These are phyloP conservation scores for Endocalyx cinctus DNA, from an alignment of 2,329 filamentous ascomycete species.

Conservation along the genomic window DNA sequence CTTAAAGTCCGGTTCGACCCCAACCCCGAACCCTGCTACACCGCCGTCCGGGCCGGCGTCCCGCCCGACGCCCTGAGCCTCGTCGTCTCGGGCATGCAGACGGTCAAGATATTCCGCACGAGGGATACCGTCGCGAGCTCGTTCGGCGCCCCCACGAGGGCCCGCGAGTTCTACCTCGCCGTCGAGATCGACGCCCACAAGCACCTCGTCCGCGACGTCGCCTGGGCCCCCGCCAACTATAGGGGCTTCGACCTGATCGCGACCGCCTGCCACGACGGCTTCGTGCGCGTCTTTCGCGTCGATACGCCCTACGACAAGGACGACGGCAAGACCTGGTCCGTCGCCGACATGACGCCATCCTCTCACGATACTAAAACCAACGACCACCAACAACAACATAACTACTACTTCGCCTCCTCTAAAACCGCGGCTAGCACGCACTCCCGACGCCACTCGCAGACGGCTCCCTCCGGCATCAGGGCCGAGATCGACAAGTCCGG, in stretches of 20 bases:
- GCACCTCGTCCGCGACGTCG: slow-evolving; percentile 77
- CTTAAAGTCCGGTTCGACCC: slow-evolving; percentile 88
- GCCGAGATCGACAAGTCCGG: slow-evolving; percentile 51
- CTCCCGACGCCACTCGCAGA: slow-evolving; percentile 1
- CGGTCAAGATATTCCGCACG: slow-evolving; percentile 79
- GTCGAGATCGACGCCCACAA: slow-evolving; percentile 70
- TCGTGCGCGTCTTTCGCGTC: slow-evolving; percentile 81
- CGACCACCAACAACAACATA: no score
- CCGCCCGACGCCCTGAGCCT: slow-evolving; percentile 73
- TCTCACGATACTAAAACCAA: no score
- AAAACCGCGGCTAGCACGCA: neutral
- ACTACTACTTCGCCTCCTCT: neutral
- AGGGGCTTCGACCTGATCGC: slow-evolving; percentile 86
- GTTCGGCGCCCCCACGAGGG: slow-evolving; percentile 50
- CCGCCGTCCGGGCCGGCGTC: slow-evolving; percentile 74
- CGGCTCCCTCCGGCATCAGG: slow-evolving; percentile 34
- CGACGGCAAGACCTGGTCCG: slow-evolving; percentile 48
- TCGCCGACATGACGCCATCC: slow-evolving; percentile 39
- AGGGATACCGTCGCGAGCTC: slow-evolving; percentile 50
- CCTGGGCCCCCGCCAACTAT: slow-evolving; percentile 90
- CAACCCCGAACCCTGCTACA: slow-evolving; percentile 75
- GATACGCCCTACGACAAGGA: slow-evolving; percentile 50
- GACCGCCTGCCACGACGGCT: slow-evolving; percentile 88
- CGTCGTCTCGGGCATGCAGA: slow-evolving; percentile 81
- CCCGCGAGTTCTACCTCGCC: slow-evolving; percentile 80